Evolutionary conservation across 2,329 filamentous ascomycete genomes (phyloP), one percentile per base, ranked within the genome.

Genomic region (Fusarium palustre): DNA sequence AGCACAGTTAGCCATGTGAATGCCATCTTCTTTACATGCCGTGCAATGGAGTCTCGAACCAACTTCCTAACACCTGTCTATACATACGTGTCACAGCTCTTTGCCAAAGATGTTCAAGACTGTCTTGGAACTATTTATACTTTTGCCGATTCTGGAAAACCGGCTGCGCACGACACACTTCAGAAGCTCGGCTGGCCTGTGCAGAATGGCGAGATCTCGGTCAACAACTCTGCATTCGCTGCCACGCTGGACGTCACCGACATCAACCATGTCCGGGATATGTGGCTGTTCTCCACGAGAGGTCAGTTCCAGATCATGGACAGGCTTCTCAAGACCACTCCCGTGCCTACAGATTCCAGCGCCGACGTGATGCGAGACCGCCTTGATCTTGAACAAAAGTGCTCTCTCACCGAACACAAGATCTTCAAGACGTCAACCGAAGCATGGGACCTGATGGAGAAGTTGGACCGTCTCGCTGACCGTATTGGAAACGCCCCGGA

Each of bases 1-100:
- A 41, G 48, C 33, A 41, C 48, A 41, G 48, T 52, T 3, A 52
- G 48, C n/a, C 48, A 52, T 52, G 48, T 52, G 22, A 52, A 52
- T n/a, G 34, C 48, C 34, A 13, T 52, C n/a, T 30, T 52, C 18
- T 52, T 52, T 18, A 52, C 48, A 31, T 52, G 48, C 36, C 48
- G 36, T 41, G 48, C 48, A 52, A 52, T 31, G 36, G 34, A 52
- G 48, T 41, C 47, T 30, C 34, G 48, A 30, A 30, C 34, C 18
- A 30, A n/a, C 34, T 39, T 16, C 34, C 5, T 52, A 16, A 22
- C 18, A 18, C 48, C 48, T 52, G 36, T 41, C 22, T 52, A 12
- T 41, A 30, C 36, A 52, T 41, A 52, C 25, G 25, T 52, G 12
- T 52, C 25, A 18, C 36, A 38, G 13, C 48, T 52, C 25, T 39